Conservation (phyloP, 148 eudicot species). For the Camellia granthamiana region DNA sequence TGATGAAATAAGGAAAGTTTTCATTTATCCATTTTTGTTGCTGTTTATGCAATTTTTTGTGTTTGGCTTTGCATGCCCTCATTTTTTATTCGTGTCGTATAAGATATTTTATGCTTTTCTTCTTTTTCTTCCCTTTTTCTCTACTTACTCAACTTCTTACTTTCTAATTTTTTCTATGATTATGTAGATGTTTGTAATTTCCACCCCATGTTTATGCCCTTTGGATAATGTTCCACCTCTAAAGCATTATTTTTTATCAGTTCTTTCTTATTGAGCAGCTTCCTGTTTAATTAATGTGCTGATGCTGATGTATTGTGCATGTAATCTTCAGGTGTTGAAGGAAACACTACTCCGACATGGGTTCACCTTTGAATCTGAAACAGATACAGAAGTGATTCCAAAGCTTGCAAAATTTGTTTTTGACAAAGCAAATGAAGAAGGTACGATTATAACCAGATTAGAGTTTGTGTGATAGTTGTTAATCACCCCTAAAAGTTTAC, state of each 20-base stretch:
- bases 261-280: background rate
- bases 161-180: background rate
- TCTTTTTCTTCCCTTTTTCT: background rate
- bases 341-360: slow-evolving; percentile 87
- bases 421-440: slow-evolving; percentile 89
- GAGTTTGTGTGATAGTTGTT: background rate
- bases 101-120: background rate
- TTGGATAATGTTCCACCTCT: background rate
- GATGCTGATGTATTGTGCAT: background rate
- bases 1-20: background rate
- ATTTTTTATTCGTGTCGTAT: background rate
- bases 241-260: background rate
- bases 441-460: slow-evolving; percentile 21
- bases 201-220: background rate
- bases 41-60: background rate
- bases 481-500: background rate
- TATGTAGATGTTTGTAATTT: background rate
- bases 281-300: slow-evolving; percentile 8
- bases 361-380: slow-evolving; percentile 87
- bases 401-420: slow-evolving; percentile 98
- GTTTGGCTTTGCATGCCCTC: background rate
- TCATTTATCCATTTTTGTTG: background rate
- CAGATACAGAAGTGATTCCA: slow-evolving; percentile 98
- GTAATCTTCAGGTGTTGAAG: slow-evolving; percentile 70
- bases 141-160: background rate